phyloP scores from a whole-genome alignment of 305 asterid species.

The Fraxinus latifolia region DNA sequence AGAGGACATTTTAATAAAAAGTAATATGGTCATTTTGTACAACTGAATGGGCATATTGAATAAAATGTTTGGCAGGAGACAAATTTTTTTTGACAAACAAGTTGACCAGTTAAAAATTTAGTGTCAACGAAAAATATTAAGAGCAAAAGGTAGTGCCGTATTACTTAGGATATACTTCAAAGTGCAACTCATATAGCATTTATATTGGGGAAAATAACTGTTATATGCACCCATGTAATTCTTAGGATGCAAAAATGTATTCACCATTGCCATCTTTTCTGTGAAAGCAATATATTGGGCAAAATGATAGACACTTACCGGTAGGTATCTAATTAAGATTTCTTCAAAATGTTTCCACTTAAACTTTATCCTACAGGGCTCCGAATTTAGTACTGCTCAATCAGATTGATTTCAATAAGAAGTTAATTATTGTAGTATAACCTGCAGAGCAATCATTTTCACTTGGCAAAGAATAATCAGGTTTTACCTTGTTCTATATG shows the following conservation, averaged over 20 bases:
- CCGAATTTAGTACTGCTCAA: background rate
- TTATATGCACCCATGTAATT: background rate
- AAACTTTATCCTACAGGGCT: background rate
- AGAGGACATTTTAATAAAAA: background rate
- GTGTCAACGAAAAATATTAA: background rate
- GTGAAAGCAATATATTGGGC: background rate
- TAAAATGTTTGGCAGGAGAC: background rate
- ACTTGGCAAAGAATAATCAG: background rate
- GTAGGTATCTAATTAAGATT: background rate
- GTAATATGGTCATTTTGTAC: background rate
- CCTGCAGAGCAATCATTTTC: background rate
- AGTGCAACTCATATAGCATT: background rate
- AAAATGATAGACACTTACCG: background rate
- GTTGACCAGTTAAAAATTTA: background rate
- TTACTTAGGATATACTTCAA: background rate
- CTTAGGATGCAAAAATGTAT: background rate
- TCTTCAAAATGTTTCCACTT: background rate
- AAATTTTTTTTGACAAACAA: background rate
- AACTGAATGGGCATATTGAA: background rate
- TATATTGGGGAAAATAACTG: background rate
- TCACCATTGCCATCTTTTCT: background rate
- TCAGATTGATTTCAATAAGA: background rate
- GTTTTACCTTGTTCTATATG: background rate
- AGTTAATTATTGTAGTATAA: background rate
- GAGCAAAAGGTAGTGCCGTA: background rate